Evolutionary conservation across 2,329 filamentous ascomycete genomes (phyloP), one percentile per base, ranked within the genome.

Genomic region (Pezicula rhizophila): DNA sequence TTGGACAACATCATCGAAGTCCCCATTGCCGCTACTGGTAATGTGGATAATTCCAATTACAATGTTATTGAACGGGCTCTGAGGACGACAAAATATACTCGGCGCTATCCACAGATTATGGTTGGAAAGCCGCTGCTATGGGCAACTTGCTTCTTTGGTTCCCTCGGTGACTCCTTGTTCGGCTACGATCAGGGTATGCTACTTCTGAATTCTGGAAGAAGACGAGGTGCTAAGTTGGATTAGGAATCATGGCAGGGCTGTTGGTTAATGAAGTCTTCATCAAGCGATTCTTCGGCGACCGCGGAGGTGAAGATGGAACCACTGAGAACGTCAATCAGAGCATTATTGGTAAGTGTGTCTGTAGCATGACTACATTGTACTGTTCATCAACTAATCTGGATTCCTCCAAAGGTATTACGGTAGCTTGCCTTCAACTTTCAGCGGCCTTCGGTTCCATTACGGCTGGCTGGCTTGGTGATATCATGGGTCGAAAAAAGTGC

Each of bases 181-280:
- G 68, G 68, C n/a, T 70, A 68, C 55, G 67, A 70, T 45, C 68
- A 65, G 42, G 67, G 67, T 69, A 56, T 43, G 44, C 48, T 41
- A 33, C 28, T 8, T n/a, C 5, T 51, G 4, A 8, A 37, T 52
- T 14, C 46, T 20, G 8, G 25, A 4, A 8, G 10, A 17, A 14
- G 33, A 15, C n/a, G 23, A 15, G 11, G n/a, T 52, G 15, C n/a
- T 20, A 56, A 17, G 56, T 8, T 10, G 12, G 5, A 5, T n/a
- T 45, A 68, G 64, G 66, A 54, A 69, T 70, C 49, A 69, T 70
- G 68, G 59, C 64, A 28, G 67, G 67, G 25, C 58, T 70, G 14
- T 59, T 70, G 12, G 65, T 69, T 39, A 70, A 70, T 28, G 62
- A 64, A 2, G 59, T 69, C 12, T 70, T 70, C 42, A 56, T 70